phyloP scores from a whole-genome alignment of 441 rosid genomes.

The Viola pubescens region DNA sequence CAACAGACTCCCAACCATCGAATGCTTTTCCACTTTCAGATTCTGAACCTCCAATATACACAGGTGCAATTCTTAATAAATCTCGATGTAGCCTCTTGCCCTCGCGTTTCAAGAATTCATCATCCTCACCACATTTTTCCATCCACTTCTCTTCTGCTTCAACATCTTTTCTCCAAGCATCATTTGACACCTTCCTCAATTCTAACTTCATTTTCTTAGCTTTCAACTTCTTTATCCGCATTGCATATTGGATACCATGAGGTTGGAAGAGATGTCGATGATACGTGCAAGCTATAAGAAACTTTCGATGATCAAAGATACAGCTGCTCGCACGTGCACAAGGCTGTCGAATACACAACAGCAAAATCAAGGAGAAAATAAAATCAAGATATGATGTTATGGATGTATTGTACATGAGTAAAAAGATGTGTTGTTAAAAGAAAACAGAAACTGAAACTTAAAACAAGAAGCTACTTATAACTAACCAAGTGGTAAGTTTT shows the following conservation, averaged over 20 bases:
- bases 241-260: constrained; percentile 46
- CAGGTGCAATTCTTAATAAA: constrained; percentile 90
- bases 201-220: constrained; percentile 76
- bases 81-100: constrained; percentile 93
- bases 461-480: constrained; percentile 15
- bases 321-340: constrained; percentile 94
- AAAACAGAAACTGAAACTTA: neutral
- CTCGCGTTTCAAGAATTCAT: constrained; percentile 95
- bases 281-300: constrained; percentile 97
- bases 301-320: constrained; percentile 95
- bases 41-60: constrained; percentile 78
- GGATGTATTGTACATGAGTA: neutral
- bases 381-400: neutral
- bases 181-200: constrained; percentile 69
- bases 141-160: constrained; percentile 98
- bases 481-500: constrained; percentile 96
- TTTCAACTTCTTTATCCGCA: constrained; percentile 67
- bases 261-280: constrained; percentile 87
- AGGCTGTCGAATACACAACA: constrained; percentile 55
- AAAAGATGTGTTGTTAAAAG: neutral
- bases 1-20: constrained; percentile 99
- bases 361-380: constrained; percentile 20
- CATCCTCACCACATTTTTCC: constrained; percentile 99
- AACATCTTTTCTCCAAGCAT: constrained; percentile 83
- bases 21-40: constrained; percentile 48